Evolutionary conservation across 768 basidiomycete species (phyloP).

Genomic region (Termitomyces sp.): DNA sequence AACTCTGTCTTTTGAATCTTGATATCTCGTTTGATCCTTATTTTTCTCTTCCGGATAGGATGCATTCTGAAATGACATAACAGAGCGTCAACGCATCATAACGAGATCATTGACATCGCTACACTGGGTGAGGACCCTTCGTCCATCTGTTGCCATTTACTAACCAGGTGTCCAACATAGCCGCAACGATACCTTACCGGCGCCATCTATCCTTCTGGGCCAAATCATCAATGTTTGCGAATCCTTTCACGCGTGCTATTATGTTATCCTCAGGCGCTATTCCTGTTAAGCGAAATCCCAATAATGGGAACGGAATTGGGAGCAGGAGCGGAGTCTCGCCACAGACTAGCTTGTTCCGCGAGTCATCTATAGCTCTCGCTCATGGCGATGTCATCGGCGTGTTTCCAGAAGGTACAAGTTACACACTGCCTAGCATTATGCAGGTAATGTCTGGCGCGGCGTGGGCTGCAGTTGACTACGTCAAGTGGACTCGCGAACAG

Average conservation of each 20-base stretch:
- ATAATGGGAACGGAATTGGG: neutral
- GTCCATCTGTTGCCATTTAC: neutral
- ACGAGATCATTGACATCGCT: constrained; percentile 64
- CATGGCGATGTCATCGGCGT: constrained; percentile 57
- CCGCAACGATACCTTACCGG: constrained; percentile 55
- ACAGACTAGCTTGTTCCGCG: constrained; percentile 50
- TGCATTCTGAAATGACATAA: neutral
- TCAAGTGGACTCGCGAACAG: constrained; percentile 30
- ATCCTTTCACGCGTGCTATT: constrained; percentile 47
- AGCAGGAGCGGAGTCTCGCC: neutral
- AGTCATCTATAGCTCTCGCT: constrained; percentile 54
- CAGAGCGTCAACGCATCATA: constrained; percentile 62
- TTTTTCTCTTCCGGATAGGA: neutral
- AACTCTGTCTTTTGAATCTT: no score
- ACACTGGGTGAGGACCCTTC: constrained; percentile 21
- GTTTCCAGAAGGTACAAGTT: constrained; percentile 63
- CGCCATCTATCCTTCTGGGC: constrained; percentile 65
- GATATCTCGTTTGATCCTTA: neutral
- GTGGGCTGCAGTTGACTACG: constrained; percentile 72
- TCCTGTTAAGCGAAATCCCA: neutral
- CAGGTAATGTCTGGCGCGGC: constrained; percentile 60
- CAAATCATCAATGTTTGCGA: constrained; percentile 66
- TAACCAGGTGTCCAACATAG: constrained; percentile 19
- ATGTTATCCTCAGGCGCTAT: constrained; percentile 57
- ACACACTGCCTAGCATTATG: constrained; percentile 42